Evolutionary conservation across 2,329 filamentous ascomycete genomes (phyloP).

Genomic region (Fusarium pseudograminearum): DNA sequence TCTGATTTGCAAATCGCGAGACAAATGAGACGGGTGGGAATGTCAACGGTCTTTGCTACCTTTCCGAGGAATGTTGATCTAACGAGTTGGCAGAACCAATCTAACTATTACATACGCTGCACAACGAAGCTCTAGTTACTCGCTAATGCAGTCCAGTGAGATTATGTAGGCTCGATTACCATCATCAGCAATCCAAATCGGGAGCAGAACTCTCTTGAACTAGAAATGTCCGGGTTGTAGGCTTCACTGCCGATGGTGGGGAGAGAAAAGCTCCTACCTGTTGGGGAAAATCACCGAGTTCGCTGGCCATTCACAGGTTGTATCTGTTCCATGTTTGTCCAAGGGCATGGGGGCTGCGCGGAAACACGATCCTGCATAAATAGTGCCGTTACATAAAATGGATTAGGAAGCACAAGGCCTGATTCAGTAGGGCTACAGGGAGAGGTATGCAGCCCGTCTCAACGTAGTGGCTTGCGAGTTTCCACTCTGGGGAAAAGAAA

Average conservation of each 20-base stretch:
- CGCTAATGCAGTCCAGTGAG: neutral
- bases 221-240: neutral
- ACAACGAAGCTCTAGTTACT: neutral
- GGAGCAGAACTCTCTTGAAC: conserved; percentile 3
- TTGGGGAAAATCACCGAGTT: neutral
- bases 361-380: conserved; percentile 11
- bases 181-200: neutral
- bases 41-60: conserved; percentile 34
- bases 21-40: conserved; percentile 17
- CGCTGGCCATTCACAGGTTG: neutral
- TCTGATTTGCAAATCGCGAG: conserved; percentile 11
- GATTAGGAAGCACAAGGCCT: neutral
- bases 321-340: neutral
- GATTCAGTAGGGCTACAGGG: neutral
- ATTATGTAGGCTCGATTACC: neutral
- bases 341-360: neutral
- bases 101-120: neutral
- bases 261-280: conserved; percentile 3
- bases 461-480: conserved; percentile 5
- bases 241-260: conserved; percentile 34
- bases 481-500: neutral
- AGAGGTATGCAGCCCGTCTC: conserved; percentile 23
- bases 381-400: conserved; percentile 14
- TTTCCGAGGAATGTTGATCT: conserved; percentile 29
- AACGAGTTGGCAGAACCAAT: neutral